Conservation (phyloP, 129 eudicot species). For the Centrapalus pauciflorus region DNA sequence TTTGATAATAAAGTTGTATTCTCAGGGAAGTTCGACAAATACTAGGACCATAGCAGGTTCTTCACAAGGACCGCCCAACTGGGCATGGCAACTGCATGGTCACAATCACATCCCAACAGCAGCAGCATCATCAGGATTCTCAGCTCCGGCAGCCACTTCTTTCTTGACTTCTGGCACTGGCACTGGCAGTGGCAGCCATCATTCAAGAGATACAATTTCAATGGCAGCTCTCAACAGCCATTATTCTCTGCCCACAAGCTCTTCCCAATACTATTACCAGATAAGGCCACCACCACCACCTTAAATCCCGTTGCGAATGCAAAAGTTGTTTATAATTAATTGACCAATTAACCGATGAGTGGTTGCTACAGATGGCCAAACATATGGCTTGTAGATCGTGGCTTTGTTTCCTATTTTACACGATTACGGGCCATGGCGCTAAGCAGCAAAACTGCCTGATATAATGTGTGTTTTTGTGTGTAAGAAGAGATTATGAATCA, state of each 20-base stretch:
- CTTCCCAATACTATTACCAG: conserved; percentile 50
- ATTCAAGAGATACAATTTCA: conserved; percentile 26
- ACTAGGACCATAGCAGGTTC: conserved; percentile 29
- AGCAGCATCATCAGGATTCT: conserved; percentile 98
- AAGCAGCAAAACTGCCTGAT: conserved; percentile 3
- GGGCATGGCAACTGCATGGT: conserved; percentile 54
- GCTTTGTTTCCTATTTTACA: neutral
- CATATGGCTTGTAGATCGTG: neutral
- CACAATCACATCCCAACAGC: conserved; percentile 42
- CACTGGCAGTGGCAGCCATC: conserved; percentile 29
- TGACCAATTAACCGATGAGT: conserved; percentile 10
- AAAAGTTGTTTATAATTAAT: conserved; percentile 12
- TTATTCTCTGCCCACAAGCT: conserved; percentile 26
- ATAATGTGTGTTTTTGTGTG: conserved; percentile 22
- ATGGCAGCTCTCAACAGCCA: conserved; percentile 23
- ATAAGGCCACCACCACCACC: conserved; percentile 42
- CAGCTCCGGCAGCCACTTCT: conserved; percentile 42
- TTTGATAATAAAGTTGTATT: neutral
- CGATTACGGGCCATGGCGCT: conserved; percentile 3
- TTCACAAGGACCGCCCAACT: conserved; percentile 40
- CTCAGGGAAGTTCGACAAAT: conserved; percentile 39
- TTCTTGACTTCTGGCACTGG: conserved; percentile 24
- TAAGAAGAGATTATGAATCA: conserved; percentile 12
- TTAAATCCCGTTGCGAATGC: neutral
- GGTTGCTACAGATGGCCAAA: conserved; percentile 1